phyloP scores from a whole-genome alignment of 805 yeast species.

The Sporopachydermia quercuum region DNA sequence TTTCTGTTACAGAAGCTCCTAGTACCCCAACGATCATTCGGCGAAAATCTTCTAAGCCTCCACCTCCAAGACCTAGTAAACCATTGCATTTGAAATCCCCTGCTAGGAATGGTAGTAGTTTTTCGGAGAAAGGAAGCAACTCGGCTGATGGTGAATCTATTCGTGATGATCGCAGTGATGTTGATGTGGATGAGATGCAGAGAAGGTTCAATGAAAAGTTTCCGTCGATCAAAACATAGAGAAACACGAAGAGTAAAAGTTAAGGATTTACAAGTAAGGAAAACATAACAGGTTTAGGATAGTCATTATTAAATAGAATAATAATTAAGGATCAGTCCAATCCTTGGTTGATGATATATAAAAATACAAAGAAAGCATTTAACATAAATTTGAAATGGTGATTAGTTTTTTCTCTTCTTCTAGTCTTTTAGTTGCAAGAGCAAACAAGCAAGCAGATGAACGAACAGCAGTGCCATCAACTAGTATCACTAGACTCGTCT shows the following conservation, averaged over 20 bases:
- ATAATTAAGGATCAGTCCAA: no score
- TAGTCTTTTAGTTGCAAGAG: no score
- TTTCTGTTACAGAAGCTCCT: conserved; percentile 5
- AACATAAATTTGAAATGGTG: no score
- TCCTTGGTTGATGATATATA: no score
- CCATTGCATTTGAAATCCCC: conserved; percentile 15
- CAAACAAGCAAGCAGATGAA: no score
- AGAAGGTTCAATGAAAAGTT: neutral
- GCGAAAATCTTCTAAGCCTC: conserved; percentile 6
- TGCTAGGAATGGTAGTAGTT: conserved; percentile 3
- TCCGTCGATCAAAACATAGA: conserved; percentile 1
- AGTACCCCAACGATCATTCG: conserved; percentile 10
- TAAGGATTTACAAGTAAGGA: no score
- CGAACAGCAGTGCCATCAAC: no score
- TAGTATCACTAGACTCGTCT: conserved; percentile 35
- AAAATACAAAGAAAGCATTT: no score
- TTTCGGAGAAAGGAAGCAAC: no score
- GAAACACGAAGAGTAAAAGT: neutral
- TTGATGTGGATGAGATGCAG: neutral
- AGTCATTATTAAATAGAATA: no score
- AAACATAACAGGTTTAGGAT: no score
- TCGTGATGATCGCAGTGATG: neutral
- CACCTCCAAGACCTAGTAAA: conserved; percentile 11
- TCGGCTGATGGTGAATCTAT: neutral
- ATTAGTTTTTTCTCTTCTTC: no score